phyloP scores from a whole-genome alignment of 345 rosid genomes.

The Salix purpurea region DNA sequence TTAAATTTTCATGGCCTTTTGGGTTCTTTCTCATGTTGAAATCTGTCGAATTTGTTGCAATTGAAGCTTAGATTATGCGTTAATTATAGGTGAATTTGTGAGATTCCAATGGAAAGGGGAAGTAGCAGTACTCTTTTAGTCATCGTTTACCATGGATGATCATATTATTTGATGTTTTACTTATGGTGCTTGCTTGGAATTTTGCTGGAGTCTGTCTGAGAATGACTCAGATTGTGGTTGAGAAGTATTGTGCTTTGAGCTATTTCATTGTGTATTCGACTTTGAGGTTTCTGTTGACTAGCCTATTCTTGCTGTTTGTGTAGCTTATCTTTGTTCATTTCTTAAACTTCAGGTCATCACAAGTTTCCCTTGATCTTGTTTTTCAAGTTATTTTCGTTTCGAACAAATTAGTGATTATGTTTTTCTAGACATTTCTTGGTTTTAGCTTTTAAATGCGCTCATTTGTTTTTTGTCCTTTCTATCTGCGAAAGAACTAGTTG shows the following conservation, averaged over 20 bases:
- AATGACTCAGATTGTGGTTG: not conserved
- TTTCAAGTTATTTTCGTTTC: no score
- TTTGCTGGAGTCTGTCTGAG: not conserved
- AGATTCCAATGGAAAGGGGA: not conserved
- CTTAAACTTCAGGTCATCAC: no score
- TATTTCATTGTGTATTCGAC: no score
- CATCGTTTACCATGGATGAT: not conserved
- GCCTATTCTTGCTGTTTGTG: no score
- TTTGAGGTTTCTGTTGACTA: no score
- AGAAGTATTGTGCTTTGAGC: not conserved
- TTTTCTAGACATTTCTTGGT: no score
- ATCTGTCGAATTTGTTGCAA: not conserved
- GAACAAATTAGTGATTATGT: no score
- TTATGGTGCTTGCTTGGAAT: not conserved
- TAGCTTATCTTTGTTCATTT: no score
- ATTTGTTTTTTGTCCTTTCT: no score
- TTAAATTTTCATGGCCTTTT: not conserved
- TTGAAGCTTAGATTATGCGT: not conserved
- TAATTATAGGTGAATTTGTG: not conserved
- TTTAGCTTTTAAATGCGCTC: no score
- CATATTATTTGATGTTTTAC: not conserved
- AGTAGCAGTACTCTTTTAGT: not conserved
- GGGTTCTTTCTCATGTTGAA: not conserved
- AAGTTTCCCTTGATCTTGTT: no score
- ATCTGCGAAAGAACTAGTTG: no score